Conservation (phyloP, 1,284 basidiomycete genomes). For the Ceratobasidium sp. region DNA sequence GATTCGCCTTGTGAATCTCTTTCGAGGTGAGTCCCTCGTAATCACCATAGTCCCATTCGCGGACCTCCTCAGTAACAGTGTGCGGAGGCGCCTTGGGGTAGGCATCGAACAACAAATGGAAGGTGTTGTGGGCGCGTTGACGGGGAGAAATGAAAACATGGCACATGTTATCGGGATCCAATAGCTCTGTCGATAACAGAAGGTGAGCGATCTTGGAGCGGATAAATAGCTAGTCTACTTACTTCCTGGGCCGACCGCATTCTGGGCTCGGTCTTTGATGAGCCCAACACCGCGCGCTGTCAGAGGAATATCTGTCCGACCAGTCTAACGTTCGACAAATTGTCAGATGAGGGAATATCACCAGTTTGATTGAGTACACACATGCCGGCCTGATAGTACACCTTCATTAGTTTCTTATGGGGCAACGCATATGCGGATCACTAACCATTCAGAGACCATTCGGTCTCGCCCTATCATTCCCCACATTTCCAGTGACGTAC, state of each 20-base stretch:
- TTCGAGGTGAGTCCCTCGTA: conserved; percentile 83
- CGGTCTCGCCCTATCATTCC: conserved; percentile 77
- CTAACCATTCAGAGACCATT: conserved; percentile 88
- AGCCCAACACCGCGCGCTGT: conserved; percentile 82
- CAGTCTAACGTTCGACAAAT: conserved; percentile 69
- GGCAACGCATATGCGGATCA: conserved; percentile 50
- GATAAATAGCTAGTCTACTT: conserved; percentile 53
- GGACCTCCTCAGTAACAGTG: conserved; percentile 69
- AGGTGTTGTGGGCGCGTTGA: conserved; percentile 83
- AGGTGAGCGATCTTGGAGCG: neutral
- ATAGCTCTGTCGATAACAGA: conserved; percentile 64
- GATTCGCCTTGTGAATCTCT: conserved; percentile 75
- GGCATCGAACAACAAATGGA: conserved; percentile 79
- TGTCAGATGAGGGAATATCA: neutral
- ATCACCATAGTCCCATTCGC: conserved; percentile 92
- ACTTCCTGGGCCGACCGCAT: conserved; percentile 82
- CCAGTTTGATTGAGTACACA: conserved; percentile 53
- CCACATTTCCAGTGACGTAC: conserved; percentile 30
- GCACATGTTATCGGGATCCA: conserved; percentile 83
- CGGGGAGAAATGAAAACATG: conserved; percentile 86
- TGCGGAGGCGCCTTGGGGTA: conserved; percentile 63
- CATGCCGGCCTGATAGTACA: conserved; percentile 69
- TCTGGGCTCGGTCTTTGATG: conserved; percentile 70
- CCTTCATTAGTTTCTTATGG: conserved; percentile 12
- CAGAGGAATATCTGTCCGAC: conserved; percentile 86